These are phyloP conservation scores for Acer yangbiense DNA, from an alignment of 345 rosid genomes.

Conservation along the genomic window DNA sequence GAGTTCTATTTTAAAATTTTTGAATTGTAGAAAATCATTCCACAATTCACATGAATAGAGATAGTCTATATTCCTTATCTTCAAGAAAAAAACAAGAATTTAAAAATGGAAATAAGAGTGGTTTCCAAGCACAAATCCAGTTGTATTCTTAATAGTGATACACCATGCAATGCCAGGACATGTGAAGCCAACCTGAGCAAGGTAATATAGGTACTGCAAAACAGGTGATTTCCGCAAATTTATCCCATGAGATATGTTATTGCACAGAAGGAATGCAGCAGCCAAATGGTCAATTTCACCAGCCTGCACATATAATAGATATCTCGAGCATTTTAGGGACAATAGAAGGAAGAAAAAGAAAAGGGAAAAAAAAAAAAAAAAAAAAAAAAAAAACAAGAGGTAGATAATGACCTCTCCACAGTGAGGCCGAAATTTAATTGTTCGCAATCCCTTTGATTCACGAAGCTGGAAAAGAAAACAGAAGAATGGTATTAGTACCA, in stretches of 20 bases:
- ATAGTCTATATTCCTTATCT: background rate
- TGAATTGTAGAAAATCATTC: background rate
- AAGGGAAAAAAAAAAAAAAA: background rate
- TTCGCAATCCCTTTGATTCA: slow-evolving; percentile 58
- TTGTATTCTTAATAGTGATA: background rate
- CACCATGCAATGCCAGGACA: slow-evolving; percentile 1
- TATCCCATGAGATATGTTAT: slow-evolving; percentile 58
- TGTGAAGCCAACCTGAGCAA: slow-evolving; percentile 48
- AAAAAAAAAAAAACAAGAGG: background rate
- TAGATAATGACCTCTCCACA: slow-evolving; percentile 54
- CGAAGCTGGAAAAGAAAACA: slow-evolving; percentile 45
- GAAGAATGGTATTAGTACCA: background rate
- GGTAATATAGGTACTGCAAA: slow-evolving; percentile 57
- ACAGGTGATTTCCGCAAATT: slow-evolving; percentile 56
- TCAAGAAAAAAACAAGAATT: too few relatives aligned
- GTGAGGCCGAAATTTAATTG: slow-evolving; percentile 60
- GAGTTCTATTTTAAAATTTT: background rate
- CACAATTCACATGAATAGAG: background rate
- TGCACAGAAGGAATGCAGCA: slow-evolving; percentile 52
- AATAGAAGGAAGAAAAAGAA: background rate
- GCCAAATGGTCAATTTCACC: slow-evolving; percentile 61
- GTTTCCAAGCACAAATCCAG: slow-evolving; percentile 3
- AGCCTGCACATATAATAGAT: slow-evolving; percentile 38
- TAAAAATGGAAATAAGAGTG: background rate
- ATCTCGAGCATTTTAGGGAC: slow-evolving; percentile 22